Conservation (phyloP, 441 rosid species). For the Pelargonium fulgidum region DNA sequence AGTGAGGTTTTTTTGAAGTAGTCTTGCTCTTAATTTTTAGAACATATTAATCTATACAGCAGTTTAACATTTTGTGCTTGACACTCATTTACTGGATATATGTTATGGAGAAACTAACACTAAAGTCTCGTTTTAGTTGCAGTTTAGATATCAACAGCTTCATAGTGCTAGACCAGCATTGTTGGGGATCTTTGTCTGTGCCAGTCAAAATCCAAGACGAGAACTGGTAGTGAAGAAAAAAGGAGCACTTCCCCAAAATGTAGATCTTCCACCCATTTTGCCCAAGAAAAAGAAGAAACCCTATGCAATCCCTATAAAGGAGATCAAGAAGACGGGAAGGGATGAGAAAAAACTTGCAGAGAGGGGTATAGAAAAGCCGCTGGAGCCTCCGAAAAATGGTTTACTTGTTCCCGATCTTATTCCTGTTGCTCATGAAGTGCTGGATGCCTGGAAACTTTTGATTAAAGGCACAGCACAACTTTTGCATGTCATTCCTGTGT, state of each 20-base stretch:
- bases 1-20: background rate
- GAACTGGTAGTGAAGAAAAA: conserved; percentile 26
- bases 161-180: conserved; percentile 20
- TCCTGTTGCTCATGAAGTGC: conserved; percentile 67
- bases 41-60: background rate
- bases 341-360: conserved; percentile 66
- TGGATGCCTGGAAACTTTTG: conserved; percentile 74
- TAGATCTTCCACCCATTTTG: conserved; percentile 62
- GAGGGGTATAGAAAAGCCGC: conserved; percentile 71
- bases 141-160: conserved; percentile 31
- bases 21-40: background rate
- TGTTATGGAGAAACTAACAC: conserved; percentile 8
- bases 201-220: conserved; percentile 28
- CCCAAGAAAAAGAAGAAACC: conserved; percentile 87
- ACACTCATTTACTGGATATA: background rate
- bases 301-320: conserved; percentile 59
- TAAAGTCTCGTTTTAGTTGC: conserved; percentile 18
- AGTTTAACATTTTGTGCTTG: background rate
- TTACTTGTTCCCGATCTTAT: conserved; percentile 64
- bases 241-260: conserved; percentile 47
- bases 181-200: conserved; percentile 31
- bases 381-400: conserved; percentile 82
- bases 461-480: conserved; percentile 76
- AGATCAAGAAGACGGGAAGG: conserved; percentile 56
- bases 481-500: conserved; percentile 59